Conservation (phyloP, 1,284 basidiomycete genomes). For the Trichosporon ovoides region DNA sequence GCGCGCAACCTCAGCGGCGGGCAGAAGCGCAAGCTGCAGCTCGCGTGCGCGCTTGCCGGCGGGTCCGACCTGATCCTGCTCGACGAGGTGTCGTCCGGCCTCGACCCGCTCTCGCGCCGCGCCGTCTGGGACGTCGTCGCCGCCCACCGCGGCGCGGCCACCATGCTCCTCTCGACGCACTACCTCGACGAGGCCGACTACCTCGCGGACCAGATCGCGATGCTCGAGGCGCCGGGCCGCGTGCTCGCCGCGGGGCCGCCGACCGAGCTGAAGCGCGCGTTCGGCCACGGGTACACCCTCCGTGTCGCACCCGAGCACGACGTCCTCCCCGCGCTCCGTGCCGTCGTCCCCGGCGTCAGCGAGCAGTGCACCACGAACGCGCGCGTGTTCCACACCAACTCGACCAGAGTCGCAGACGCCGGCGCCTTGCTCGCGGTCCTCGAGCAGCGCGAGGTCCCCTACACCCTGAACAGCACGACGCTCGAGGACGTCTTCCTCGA, state of each 20-base stretch:
- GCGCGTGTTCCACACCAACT: conserved; percentile 32
- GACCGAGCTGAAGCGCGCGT: conserved; percentile 63
- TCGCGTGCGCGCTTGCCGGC: conserved; percentile 69
- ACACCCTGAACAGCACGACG: conserved; percentile 65
- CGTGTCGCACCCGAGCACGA: conserved; percentile 49
- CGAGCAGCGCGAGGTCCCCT: conserved; percentile 44
- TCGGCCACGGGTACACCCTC: conserved; percentile 66
- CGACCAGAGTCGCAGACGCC: conserved; percentile 56
- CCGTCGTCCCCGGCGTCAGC: background rate
- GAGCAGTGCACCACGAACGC: conserved; percentile 15
- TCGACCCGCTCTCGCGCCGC: conserved; percentile 70
- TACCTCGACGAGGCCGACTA: conserved; percentile 74
- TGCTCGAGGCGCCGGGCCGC: conserved; percentile 68
- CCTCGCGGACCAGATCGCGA: conserved; percentile 67
- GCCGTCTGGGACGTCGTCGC: conserved; percentile 70
- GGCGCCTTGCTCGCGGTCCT: conserved; percentile 57
- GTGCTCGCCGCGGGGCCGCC: conserved; percentile 67
- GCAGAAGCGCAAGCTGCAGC: conserved; percentile 73
- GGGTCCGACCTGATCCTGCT: conserved; percentile 62
- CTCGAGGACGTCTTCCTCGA: conserved; percentile 75
- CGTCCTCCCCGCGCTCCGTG: conserved; percentile 5
- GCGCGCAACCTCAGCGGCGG: conserved; percentile 66
- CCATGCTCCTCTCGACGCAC: conserved; percentile 65
- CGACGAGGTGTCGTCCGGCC: conserved; percentile 68
- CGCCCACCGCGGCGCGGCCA: conserved; percentile 60